A percentile compares a stretch with the other conserved stretches of the same genome.
phyloP scores from a whole-genome alignment of 2,329 filamentous ascomycete species.

The Colletotrichum sp. region DNA sequence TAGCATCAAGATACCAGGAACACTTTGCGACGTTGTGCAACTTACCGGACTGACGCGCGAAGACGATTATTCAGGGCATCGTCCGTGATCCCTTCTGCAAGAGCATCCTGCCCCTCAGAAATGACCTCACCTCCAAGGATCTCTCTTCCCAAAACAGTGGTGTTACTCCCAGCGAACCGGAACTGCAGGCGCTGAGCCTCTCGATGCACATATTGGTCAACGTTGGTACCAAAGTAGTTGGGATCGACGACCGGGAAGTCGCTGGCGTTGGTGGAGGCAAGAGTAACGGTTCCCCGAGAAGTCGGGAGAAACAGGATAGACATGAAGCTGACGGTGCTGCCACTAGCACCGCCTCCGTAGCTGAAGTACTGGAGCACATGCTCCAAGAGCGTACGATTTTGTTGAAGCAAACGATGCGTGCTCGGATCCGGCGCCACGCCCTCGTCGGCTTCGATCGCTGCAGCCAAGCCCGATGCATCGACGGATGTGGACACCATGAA shows the following conservation, averaged over 20 bases:
- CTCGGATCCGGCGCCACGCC: not conserved
- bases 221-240: not conserved
- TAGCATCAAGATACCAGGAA: not conserved
- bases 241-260: not conserved
- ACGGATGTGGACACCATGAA: not conserved
- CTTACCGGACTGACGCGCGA: not conserved
- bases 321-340: not conserved
- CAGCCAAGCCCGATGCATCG: not conserved
- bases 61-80: not conserved
- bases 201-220: not conserved
- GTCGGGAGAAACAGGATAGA: not conserved
- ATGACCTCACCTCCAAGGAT: not conserved
- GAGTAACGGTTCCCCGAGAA: not conserved
- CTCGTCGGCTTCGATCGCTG: not conserved
- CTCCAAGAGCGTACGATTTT: not conserved
- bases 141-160: not conserved
- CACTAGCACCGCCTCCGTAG: not conserved
- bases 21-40: not conserved
- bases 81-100: not conserved
- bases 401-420: not conserved
- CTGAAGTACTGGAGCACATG: not conserved
- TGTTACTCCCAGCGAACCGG: not conserved
- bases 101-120: not conserved
- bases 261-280: not conserved
- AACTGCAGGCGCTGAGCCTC: not conserved